phyloP scores from a whole-genome alignment of 208 protist genomes.

The Crithidia acanthocephali region DNA sequence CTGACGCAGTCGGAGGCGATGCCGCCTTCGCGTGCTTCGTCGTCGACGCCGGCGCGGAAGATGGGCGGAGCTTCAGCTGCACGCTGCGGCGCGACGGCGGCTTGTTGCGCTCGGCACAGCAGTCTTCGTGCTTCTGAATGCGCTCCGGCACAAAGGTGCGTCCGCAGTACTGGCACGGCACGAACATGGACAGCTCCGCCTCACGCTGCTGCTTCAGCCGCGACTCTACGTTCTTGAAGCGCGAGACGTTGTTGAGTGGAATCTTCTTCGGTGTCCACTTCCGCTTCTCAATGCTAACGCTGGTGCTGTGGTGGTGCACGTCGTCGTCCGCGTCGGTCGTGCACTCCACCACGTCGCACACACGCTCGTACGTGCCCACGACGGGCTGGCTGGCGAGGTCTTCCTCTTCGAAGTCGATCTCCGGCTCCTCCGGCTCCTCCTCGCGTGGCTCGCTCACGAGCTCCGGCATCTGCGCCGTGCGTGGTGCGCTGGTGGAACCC shows the following conservation, averaged over 20 bases:
- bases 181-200: constrained; percentile 33
- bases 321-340: not conserved
- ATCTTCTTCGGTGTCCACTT: constrained; percentile 45
- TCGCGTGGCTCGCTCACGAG: not conserved
- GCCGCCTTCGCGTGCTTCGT: constrained; percentile 8
- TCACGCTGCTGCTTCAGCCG: constrained; percentile 52
- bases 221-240: constrained; percentile 81
- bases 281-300: not conserved
- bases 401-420: not conserved
- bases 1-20: not conserved
- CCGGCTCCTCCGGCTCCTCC: not conserved
- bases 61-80: not conserved
- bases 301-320: constrained; percentile 7
- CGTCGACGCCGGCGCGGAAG: constrained; percentile 10
- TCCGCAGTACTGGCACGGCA: constrained; percentile 68
- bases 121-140: constrained; percentile 81
- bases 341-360: constrained; percentile 20
- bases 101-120: constrained; percentile 79
- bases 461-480: not conserved
- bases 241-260: constrained; percentile 78
- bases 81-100: constrained; percentile 18
- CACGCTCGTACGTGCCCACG: not conserved
- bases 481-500: not conserved
- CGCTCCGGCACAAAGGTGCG: constrained; percentile 80
- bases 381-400: not conserved